Base-by-base conservation (phyloP, 495 filamentous ascomycete genomes). In the Penicillium bovifimosum region DNA sequence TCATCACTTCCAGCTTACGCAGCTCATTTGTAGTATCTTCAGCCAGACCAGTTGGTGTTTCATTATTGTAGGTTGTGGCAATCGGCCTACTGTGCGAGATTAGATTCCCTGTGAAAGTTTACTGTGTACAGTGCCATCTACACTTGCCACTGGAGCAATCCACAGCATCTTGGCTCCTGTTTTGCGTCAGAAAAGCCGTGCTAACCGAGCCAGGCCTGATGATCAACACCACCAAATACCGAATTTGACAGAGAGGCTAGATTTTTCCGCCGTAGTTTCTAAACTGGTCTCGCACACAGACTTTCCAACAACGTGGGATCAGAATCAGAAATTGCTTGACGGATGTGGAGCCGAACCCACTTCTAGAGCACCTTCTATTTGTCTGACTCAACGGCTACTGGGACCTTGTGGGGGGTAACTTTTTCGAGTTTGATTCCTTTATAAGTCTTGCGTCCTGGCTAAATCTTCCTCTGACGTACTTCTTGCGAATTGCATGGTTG, bases 171-270 rank as follows among this genome's bases (percentile, higher is more conserved):
- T 59, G 41, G 55, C 55, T 53, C 32, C 13, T 51, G 35, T 31
- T 40, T 56, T 35, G 47, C 39, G 45, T 36, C 39, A 34, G 55
- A 52, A 47, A 26, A 61, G 57, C 63, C 63, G 63, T 65, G 47
- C 50, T 65, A 65, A 39, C 63, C 63, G 63, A 58, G 40, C 14
- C 6, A 52, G 40, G 8, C 20, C 36, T 48, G 17, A 6, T 24
- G 62, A 63, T 65, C 62, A 65, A 47, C 62, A 56, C 13, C 20
- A 11, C 13, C 5, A 17, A 46, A 14, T 62, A 38, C 62, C 56
- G 13, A 14, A 58, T 62, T 53, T 13, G 54, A 56, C n/a, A 31
- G 42, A 16, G 33, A 41, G 33, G 20, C 56, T 17, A 47, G 45
- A 41, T 32, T 46, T 53, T 54, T 31, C 43, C 47, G 18, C 28